These are phyloP conservation scores for Lactarius quietus DNA, from an alignment of 768 basidiomycete species.

Conservation along the genomic window DNA sequence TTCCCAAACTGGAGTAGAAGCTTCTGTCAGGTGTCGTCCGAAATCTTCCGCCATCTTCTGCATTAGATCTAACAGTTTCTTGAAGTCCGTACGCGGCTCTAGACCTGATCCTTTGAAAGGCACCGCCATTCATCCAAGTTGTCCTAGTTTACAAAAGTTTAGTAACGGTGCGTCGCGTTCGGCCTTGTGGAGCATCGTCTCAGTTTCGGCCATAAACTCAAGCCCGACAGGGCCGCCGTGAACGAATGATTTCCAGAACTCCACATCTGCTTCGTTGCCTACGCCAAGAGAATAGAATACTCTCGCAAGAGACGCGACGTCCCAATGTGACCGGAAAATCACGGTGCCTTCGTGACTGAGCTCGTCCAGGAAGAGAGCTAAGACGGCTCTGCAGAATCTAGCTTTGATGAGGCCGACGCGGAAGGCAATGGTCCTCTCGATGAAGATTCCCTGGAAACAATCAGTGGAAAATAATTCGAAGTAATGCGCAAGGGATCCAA, in stretches of 20 bases:
- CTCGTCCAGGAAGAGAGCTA: background rate
- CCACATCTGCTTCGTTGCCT: background rate
- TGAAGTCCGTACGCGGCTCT: background rate
- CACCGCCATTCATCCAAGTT: background rate
- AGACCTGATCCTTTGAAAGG: background rate
- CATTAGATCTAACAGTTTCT: background rate
- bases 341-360: background rate
- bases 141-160: slow-evolving; percentile 11
- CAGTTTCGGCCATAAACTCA: background rate
- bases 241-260: slow-evolving; percentile 3
- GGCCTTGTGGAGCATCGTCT: background rate
- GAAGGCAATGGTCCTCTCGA: background rate
- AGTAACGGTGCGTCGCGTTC: slow-evolving; percentile 9
- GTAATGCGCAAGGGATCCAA: background rate
- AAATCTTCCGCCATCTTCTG: background rate
- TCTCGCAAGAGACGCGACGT: slow-evolving; percentile 8
- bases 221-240: background rate
- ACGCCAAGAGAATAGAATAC: background rate
- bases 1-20: slow-evolving; percentile 1
- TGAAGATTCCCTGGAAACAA: slow-evolving; percentile 5
- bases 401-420: background rate
- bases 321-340: slow-evolving; percentile 5
- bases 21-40: background rate
- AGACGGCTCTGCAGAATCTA: background rate
- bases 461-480: background rate